Evolutionary conservation across 331 rosid species (phyloP).

Genomic region (Spiraea crenata): DNA sequence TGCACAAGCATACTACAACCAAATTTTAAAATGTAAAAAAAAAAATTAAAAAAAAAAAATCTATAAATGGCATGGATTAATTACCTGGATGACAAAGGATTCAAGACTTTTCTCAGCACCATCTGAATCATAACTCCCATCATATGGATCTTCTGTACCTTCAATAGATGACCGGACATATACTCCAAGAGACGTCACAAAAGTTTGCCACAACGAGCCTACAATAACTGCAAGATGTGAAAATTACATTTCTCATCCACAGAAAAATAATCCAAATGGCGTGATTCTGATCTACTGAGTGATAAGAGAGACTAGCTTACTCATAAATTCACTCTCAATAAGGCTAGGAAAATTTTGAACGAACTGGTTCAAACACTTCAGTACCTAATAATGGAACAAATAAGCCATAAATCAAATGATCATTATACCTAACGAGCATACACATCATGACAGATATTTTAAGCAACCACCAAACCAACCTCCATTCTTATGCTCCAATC

Average conservation of each 20-base stretch:
- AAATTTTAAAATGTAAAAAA: no score
- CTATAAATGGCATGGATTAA: slow-evolving; percentile 9
- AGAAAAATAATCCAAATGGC: slow-evolving; percentile 12
- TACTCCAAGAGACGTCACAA: slow-evolving; percentile 67
- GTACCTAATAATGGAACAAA: slow-evolving; percentile 49
- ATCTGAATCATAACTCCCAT: slow-evolving; percentile 94
- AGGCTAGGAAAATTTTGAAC: slow-evolving; percentile 76
- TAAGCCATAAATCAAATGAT: slow-evolving; percentile 9
- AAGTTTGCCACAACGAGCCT: slow-evolving; percentile 86
- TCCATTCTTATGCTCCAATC: slow-evolving; percentile 92
- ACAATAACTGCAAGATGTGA: slow-evolving; percentile 56
- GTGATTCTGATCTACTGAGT: slow-evolving; percentile 12
- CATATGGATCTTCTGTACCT: slow-evolving; percentile 72
- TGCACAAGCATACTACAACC: background rate
- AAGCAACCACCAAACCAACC: slow-evolving; percentile 44
- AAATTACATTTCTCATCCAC: slow-evolving; percentile 19
- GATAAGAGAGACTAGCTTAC: slow-evolving; percentile 38
- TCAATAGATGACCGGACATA: slow-evolving; percentile 76
- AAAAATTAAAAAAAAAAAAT: background rate
- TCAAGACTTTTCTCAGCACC: slow-evolving; percentile 92
- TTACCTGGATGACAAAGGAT: slow-evolving; percentile 87
- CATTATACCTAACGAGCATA: slow-evolving; percentile 17
- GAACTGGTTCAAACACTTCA: slow-evolving; percentile 94
- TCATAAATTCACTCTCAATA: slow-evolving; percentile 62
- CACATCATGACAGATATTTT: slow-evolving; percentile 1